Evolutionary conservation across 2,329 filamentous ascomycete species (phyloP).

Genomic region (Hysterium pulicare): DNA sequence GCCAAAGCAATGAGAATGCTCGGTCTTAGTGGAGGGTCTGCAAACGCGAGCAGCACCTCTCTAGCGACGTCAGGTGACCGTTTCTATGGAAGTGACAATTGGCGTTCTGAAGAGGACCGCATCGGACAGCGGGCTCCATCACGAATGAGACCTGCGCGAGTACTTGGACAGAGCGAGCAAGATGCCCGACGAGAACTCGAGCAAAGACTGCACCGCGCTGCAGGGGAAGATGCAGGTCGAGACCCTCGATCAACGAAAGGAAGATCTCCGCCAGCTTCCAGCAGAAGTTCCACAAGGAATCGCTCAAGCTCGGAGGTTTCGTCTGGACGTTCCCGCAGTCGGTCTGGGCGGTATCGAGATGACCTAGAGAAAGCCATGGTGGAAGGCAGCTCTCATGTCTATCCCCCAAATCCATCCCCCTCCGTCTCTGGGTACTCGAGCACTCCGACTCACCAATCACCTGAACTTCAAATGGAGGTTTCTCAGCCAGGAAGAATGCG

Average conservation of each 20-base stretch:
- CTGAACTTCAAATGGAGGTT: conserved; percentile 3
- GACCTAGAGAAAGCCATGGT: conserved; percentile 51
- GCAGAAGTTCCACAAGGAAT: conserved; percentile 43
- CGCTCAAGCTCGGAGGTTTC: conserved; percentile 55
- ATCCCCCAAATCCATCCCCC: conserved; percentile 30
- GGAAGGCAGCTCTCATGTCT: conserved; percentile 40
- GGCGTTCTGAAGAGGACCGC: conserved; percentile 21
- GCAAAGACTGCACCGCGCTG: conserved; percentile 28
- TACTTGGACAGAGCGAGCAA: conserved; percentile 32
- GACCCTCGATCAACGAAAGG: conserved; percentile 22
- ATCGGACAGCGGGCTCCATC: conserved; percentile 14
- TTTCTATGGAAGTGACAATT: conserved; percentile 20
- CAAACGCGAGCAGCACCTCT: conserved; percentile 37
- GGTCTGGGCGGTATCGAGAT: conserved; percentile 46
- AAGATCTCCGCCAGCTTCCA: conserved; percentile 39
- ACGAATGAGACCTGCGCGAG: conserved; percentile 28
- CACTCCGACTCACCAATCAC: conserved; percentile 26
- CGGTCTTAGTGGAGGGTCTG: conserved; percentile 48
- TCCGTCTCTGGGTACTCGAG: conserved; percentile 33
- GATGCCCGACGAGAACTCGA: conserved; percentile 32
- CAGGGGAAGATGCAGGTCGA: conserved; percentile 32
- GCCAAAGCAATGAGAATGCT: conserved; percentile 61
- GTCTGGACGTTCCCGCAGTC: conserved; percentile 53
- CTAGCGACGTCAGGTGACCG: conserved; percentile 17
- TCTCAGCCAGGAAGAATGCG: conserved; percentile 20